Base-by-base conservation (phyloP, 345 rosid species). In the Durio zibethinus region DNA sequence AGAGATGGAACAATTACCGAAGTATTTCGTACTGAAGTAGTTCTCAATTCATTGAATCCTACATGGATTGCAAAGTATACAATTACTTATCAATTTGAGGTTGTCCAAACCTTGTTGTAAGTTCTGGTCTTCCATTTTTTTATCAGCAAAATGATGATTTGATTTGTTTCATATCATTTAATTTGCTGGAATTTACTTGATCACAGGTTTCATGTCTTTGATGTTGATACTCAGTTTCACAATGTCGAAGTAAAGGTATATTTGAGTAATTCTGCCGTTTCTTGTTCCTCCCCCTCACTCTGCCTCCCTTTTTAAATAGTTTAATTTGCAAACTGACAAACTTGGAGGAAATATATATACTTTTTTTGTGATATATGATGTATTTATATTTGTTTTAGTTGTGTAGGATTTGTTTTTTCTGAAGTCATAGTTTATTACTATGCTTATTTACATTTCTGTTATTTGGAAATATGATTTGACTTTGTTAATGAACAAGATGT, bases 201-300 rank as follows among this genome's bases (percentile, higher is more conserved):
- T 60, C 20, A 27, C 87, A 92, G 98, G 84, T 92, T 92, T 83
- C 88, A 81, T 76, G 82, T 92, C 36, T 92, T 85, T 82, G 98
- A 94, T 77, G 87, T 94, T 65, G 98, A 92, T 75, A 86, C 94
- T 62, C 93, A 87, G 71, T 94, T 91, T 75, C 94, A 90, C 79
- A 86, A 87, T 59, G 82, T 87, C 10, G 93, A 83, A 10, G 94
- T 86, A 18, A 90, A 92, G 97, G 98, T 94, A 85, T 36, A 7
- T 33, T 65, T 31, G 36, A 31, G 29, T 62, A 67, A 43, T 69
- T 52, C 53, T 61, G 47, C 54, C 70, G 40, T 56, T 10, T 23
- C 71, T 23, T 78, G 35, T 45, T 33, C 53, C 35, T 71, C 42
- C 12, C 21, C 4, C 20, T n/a, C 57, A 50, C 63, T 50, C 10